A percentile compares a stretch with the other conserved stretches of the same genome.
These are phyloP conservation scores for Trichosporon faecale DNA, from an alignment of 1,284 basidiomycete species.

Conservation along the genomic window DNA sequence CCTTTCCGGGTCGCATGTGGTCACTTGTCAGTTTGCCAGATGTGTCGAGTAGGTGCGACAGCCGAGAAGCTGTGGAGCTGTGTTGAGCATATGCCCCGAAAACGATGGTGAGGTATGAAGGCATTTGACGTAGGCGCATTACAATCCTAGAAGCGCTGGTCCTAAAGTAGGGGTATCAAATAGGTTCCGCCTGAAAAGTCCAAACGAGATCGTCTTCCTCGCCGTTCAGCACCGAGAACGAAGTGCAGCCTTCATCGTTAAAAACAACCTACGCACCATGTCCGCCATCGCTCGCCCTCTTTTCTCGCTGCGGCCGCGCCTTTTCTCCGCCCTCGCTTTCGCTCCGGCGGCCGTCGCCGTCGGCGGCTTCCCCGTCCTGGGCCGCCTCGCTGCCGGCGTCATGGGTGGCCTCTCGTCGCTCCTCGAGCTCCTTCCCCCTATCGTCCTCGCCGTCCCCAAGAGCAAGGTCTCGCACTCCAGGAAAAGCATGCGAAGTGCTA, in stretches of 20 bases:
- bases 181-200: background rate
- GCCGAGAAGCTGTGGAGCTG: too few relatives aligned
- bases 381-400: constrained; percentile 19
- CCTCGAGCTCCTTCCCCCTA: constrained; percentile 77
- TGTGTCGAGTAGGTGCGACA: too few relatives aligned
- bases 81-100: too few relatives aligned
- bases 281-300: constrained; percentile 24
- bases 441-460: constrained; percentile 90
- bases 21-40: too few relatives aligned
- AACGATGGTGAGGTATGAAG: too few relatives aligned
- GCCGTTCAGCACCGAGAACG: background rate
- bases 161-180: background rate
- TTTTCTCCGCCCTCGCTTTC: constrained; percentile 35
- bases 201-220: background rate
- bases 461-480: constrained; percentile 89
- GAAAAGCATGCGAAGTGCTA: constrained; percentile 90
- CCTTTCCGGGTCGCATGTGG: too few relatives aligned
- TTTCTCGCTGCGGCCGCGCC: constrained; percentile 22
- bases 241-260: background rate
- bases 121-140: too few relatives aligned
- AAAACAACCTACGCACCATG: constrained; percentile 21
- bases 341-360: constrained; percentile 27
- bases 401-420: constrained; percentile 56
- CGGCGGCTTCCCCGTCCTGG: constrained; percentile 14
- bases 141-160: background rate